Conservation (phyloP, 768 basidiomycete species). For the Termitomyces sp. region DNA sequence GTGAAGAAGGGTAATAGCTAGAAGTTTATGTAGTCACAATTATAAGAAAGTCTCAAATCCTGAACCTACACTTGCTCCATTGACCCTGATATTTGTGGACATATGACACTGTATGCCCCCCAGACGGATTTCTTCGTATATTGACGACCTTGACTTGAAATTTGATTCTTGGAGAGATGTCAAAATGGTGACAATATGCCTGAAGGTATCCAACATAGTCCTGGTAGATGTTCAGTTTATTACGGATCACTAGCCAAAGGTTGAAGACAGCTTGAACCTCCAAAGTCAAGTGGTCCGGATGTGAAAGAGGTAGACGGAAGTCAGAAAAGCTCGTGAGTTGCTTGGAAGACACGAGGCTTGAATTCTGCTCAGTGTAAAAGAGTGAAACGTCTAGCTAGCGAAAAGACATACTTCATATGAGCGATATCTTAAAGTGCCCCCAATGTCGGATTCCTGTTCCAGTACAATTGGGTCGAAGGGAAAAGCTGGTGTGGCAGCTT, state of each 20-base stretch:
- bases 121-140: constrained; percentile 23
- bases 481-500: constrained; percentile 29
- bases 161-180: constrained; percentile 29
- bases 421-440: constrained; percentile 47
- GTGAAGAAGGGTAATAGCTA: constrained; percentile 24
- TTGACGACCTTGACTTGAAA: constrained; percentile 31
- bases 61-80: constrained; percentile 23
- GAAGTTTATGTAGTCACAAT: not conserved
- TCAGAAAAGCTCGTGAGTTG: constrained; percentile 58
- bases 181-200: constrained; percentile 37
- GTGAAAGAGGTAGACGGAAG: constrained; percentile 42
- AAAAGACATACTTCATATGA: constrained; percentile 32
- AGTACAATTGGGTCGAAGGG: constrained; percentile 44
- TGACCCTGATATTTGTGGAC: constrained; percentile 16
- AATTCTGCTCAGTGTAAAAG: constrained; percentile 26
- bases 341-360: constrained; percentile 48
- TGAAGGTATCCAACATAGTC: constrained; percentile 49
- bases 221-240: constrained; percentile 11
- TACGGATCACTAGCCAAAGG: not conserved
- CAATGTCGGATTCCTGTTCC: constrained; percentile 42
- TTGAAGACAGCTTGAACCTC: constrained; percentile 18
- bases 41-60: not conserved
- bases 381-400: not conserved
- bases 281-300: constrained; percentile 42
- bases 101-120: constrained; percentile 33